phyloP scores from a whole-genome alignment of 2,329 filamentous ascomycete species.

The Curvularia spicifera region DNA sequence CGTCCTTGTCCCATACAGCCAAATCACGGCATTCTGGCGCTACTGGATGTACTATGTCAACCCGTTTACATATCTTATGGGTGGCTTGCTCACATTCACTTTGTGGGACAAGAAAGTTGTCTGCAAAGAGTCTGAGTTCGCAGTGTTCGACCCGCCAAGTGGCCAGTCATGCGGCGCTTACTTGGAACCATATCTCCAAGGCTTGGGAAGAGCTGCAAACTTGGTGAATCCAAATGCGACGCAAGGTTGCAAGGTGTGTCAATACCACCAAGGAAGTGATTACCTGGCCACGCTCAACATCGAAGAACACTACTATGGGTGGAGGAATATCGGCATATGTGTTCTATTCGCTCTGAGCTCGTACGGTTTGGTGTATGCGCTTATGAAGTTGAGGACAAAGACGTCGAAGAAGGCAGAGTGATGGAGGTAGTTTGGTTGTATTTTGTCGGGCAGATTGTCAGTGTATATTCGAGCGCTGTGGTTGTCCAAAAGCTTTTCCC shows the following conservation, averaged over 20 bases:
- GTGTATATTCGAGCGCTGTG: background rate
- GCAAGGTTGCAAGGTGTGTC: constrained; percentile 64
- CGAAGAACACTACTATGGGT: constrained; percentile 67
- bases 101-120: constrained; percentile 49
- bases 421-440: background rate
- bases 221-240: constrained; percentile 67
- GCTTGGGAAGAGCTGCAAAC: constrained; percentile 53
- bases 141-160: constrained; percentile 56
- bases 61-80: constrained; percentile 44
- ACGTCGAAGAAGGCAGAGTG: constrained; percentile 14
- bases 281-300: constrained; percentile 66
- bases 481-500: background rate
- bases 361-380: constrained; percentile 57
- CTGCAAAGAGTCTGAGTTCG: constrained; percentile 44
- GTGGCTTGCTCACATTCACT: constrained; percentile 48
- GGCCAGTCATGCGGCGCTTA: constrained; percentile 65
- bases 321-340: constrained; percentile 68
- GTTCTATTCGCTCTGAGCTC: constrained; percentile 62
- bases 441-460: background rate
- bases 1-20: constrained; percentile 67
- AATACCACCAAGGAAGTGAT: constrained; percentile 63
- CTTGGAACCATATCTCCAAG: constrained; percentile 59
- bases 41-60: constrained; percentile 37
- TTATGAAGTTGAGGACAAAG: constrained; percentile 53
- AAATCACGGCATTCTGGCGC: constrained; percentile 72